phyloP scores from a whole-genome alignment of 2,329 filamentous ascomycete species.

The Neonectria faginata region DNA sequence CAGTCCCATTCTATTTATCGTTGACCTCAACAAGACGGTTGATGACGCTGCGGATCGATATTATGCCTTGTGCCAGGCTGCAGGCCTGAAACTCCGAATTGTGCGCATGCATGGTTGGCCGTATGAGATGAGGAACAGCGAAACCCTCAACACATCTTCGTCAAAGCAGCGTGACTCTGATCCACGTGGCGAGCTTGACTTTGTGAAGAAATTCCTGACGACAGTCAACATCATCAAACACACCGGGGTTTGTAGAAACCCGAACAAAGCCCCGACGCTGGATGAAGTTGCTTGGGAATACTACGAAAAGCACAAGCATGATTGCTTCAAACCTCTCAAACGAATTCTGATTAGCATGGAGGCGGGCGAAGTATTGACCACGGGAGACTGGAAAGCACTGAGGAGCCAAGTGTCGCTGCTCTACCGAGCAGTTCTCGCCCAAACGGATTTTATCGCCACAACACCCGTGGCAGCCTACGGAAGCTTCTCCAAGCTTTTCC shows the following conservation, averaged over 20 bases:
- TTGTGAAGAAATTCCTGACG: constrained; percentile 51
- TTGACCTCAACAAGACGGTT: constrained; percentile 61
- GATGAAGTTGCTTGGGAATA: constrained; percentile 59
- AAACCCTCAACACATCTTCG: constrained; percentile 43
- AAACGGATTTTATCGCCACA: constrained; percentile 59
- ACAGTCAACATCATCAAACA: constrained; percentile 42
- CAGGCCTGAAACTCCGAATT: constrained; percentile 50
- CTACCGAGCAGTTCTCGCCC: constrained; percentile 53
- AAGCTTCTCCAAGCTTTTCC: constrained; percentile 65
- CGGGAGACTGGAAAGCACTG: constrained; percentile 46
- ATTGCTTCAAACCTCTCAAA: constrained; percentile 51
- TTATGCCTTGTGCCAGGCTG: constrained; percentile 50
- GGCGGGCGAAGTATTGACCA: constrained; percentile 40
- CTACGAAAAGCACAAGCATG: constrained; percentile 49
- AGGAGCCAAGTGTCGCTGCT: constrained; percentile 49
- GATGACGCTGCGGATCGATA: constrained; percentile 60
- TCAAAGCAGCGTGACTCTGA: not conserved
- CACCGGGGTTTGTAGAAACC: constrained; percentile 26
- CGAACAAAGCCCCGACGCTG: constrained; percentile 52
- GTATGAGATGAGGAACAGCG: constrained; percentile 50
- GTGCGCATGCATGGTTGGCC: constrained; percentile 57
- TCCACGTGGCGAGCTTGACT: constrained; percentile 43
- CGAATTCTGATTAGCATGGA: constrained; percentile 52
- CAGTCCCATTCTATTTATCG: constrained; percentile 57
- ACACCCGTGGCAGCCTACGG: constrained; percentile 58